Conservation (phyloP, 2,329 filamentous ascomycete species). For the Penicillium fuscoglaucum region DNA sequence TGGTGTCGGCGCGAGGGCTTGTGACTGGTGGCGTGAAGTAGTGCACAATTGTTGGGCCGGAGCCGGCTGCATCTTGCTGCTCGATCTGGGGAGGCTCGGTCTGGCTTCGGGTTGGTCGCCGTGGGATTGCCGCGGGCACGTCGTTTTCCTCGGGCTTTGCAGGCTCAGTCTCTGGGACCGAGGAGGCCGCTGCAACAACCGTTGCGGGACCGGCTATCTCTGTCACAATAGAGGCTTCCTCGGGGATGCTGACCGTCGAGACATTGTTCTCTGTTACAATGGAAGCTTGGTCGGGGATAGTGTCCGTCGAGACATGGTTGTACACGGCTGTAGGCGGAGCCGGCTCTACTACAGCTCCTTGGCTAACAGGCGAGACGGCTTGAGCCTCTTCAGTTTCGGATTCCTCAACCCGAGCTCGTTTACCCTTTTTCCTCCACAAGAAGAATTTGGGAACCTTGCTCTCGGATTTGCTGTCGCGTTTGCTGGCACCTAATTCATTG, state of each 20-base stretch:
- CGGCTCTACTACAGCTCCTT: slow-evolving; percentile 2
- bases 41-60: slow-evolving; percentile 13
- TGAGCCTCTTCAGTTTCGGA: slow-evolving; percentile 7
- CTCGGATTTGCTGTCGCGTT: slow-evolving; percentile 17
- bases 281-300: neutral
- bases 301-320: neutral
- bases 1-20: slow-evolving; percentile 34
- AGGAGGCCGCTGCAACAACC: slow-evolving; percentile 1
- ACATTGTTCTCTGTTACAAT: neutral
- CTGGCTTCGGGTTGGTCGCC: neutral
- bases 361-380: slow-evolving; percentile 2
- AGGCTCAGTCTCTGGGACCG: neutral
- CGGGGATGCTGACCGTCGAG: neutral
- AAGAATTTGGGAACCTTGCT: slow-evolving; percentile 28
- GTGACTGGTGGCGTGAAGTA: slow-evolving; percentile 19
- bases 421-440: slow-evolving; percentile 32
- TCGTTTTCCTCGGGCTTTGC: slow-evolving; percentile 5
- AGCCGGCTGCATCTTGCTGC: slow-evolving; percentile 16
- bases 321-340: neutral
- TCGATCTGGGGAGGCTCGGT: neutral
- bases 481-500: slow-evolving; percentile 12
- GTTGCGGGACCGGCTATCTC: slow-evolving; percentile 11
- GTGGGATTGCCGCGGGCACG: neutral
- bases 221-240: neutral
- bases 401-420: slow-evolving; percentile 20